Base-by-base conservation (phyloP, 2,329 filamentous ascomycete genomes). In the Microcyclospora pomicola region DNA sequence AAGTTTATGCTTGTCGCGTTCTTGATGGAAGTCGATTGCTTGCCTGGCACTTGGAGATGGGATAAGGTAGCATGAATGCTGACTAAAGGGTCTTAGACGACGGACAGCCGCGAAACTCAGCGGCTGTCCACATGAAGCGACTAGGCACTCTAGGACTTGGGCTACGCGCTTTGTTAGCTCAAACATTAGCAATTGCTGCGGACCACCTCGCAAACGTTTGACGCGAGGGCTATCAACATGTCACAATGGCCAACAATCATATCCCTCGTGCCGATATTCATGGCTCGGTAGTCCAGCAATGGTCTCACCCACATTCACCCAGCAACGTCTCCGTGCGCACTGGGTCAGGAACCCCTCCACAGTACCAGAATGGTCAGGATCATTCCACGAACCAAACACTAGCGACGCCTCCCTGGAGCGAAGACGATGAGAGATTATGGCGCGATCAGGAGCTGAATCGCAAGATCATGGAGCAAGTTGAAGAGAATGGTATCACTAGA, bases 401-500 rank as follows among this genome's bases (percentile, higher is more conserved):
- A 7, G 45, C 46, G 5, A 58, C 54, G 6, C 55, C 65, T 28
- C 57, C 63, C 39, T 59, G 67, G 40, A 66, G 68, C 35, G 65
- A 68, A 46, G 67, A 70, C 47, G 69, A 71, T 49, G 60, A 63
- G 36, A 53, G 43, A 33, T 35, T 46, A 27, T 49, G 47, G 43
- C 46, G 50, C 28, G 44, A 52, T 34, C 39, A 51, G 35, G 46
- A 71, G 63, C 41, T 61, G 65, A 60, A 72, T 47, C 64, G 68
- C 44, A 59, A 63, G 27, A 71, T 75, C 46, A 67, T 73, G 49
- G 58, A 63, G 34, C 57, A 64, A 38, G 67, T 71, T 31, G 67
- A 73, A 43, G 61, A 68, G 44, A 67, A 83, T 60, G 80, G 77
- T 49, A 83, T 95, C 53, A 75, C 77, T 37, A 73, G 77, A 28